Evolutionary conservation across 2,329 filamentous ascomycete species (phyloP).

Genomic region (Pseudocercospora macadamiae): DNA sequence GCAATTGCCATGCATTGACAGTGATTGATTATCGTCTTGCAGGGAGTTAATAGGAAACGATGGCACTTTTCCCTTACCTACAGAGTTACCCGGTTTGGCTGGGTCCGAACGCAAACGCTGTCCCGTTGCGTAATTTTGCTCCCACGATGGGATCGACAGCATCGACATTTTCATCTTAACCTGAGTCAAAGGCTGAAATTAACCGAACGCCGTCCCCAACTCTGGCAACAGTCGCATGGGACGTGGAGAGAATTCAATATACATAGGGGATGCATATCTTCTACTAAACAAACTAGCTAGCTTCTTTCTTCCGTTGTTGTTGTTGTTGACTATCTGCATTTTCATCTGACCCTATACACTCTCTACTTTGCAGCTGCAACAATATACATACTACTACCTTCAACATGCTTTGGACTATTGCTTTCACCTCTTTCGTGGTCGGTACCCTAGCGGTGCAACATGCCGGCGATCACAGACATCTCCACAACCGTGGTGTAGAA

Average conservation of each 20-base stretch:
- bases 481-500: neutral
- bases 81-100: too few species aligned
- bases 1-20: neutral
- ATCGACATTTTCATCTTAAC: constrained; percentile 3
- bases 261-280: constrained; percentile 3
- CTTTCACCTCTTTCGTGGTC: constrained; percentile 1
- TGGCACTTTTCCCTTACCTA: too few species aligned
- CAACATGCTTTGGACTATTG: constrained; percentile 1
- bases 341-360: neutral
- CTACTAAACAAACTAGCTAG: neutral
- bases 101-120: too few species aligned
- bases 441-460: neutral
- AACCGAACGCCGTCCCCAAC: constrained; percentile 1
- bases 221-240: neutral
- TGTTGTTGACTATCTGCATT: neutral
- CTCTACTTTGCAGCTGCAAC: neutral
- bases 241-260: constrained; percentile 3
- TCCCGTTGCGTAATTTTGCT: neutral
- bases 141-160: constrained; percentile 7
- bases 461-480: constrained; percentile 1
- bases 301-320: neutral
- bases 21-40: neutral
- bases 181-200: constrained; percentile 7
- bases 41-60: neutral
- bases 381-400: neutral